phyloP scores from a whole-genome alignment of 352 stramenopile genomes.

The Phytophthora sojae region DNA sequence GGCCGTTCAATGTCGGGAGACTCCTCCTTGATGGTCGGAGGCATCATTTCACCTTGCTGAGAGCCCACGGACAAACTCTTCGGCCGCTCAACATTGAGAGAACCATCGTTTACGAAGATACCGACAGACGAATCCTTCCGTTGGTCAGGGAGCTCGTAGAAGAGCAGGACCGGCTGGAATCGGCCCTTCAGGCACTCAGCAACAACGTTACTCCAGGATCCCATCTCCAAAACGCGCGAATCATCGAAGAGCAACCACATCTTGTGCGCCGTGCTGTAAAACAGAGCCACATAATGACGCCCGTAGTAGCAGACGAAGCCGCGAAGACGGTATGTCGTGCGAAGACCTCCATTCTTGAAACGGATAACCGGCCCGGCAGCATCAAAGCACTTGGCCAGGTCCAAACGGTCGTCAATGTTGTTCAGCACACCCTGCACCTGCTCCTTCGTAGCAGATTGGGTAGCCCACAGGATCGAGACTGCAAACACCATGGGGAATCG shows the following conservation, averaged over 20 bases:
- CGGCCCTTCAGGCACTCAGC: conserved; percentile 77
- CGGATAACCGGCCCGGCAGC: conserved; percentile 70
- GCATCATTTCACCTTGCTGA: conserved; percentile 55
- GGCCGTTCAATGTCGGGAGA: conserved; percentile 46
- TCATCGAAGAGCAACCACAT: conserved; percentile 91
- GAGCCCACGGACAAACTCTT: conserved; percentile 76
- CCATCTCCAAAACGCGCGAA: conserved; percentile 79
- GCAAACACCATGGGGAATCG: conserved; percentile 90
- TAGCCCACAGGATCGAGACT: conserved; percentile 85
- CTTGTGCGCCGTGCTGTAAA: conserved; percentile 88
- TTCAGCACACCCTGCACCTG: conserved; percentile 72
- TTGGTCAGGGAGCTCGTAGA: conserved; percentile 86
- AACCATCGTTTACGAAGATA: conserved; percentile 50
- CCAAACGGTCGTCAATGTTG: conserved; percentile 73
- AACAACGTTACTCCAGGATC: conserved; percentile 80
- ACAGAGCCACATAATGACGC: conserved; percentile 83
- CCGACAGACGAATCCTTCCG: conserved; percentile 86
- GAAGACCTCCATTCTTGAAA: conserved; percentile 75
- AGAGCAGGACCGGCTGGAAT: conserved; percentile 87
- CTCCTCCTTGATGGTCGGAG: conserved; percentile 67
- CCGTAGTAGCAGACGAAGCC: conserved; percentile 90
- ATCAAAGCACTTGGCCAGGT: conserved; percentile 81
- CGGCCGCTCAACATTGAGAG: conserved; percentile 37
- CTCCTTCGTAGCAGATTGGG: conserved; percentile 74
- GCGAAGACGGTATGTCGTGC: conserved; percentile 79